Percentiles rank a stretch among this genome's conserved stretches.
Evolutionary conservation across 2,329 filamentous ascomycete species (phyloP).

Genomic region (Aureobasidium musti): DNA sequence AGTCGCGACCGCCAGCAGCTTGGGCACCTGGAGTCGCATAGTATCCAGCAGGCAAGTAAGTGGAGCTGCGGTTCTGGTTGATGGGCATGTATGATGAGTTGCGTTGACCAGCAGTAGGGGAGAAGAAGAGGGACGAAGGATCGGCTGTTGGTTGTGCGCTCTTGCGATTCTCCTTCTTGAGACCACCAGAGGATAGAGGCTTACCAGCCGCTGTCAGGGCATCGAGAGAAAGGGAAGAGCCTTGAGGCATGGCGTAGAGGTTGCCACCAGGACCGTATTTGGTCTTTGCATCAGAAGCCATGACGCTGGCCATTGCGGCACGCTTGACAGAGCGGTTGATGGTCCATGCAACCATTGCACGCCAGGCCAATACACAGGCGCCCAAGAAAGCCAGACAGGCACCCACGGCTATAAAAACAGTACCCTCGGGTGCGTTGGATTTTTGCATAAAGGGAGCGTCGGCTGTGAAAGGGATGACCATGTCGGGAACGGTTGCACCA

Average conservation of each 20-base stretch:
- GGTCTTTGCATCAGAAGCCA: conserved; percentile 60
- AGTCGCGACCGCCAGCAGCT: conserved; percentile 45
- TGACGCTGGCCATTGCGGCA: conserved; percentile 73
- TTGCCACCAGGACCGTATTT: conserved; percentile 62
- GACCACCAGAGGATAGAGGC: conserved; percentile 9
- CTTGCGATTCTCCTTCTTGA: conserved; percentile 4
- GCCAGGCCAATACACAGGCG: conserved; percentile 82
- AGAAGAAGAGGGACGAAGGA: conserved; percentile 81
- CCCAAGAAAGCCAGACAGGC: conserved; percentile 82
- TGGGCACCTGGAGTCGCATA: conserved; percentile 70
- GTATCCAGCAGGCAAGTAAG: conserved; percentile 88
- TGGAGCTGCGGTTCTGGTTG: conserved; percentile 63
- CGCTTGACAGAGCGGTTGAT: conserved; percentile 88
- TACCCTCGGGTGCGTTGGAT: conserved; percentile 83
- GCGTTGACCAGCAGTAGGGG: conserved; percentile 69
- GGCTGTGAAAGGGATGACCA: conserved; percentile 77
- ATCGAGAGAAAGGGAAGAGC: conserved; percentile 43
- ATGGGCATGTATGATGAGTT: conserved; percentile 24
- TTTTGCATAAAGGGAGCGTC: conserved; percentile 91
- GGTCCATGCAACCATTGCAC: conserved; percentile 81
- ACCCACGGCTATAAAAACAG: conserved; percentile 93
- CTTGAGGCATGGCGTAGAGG: conserved; percentile 62
- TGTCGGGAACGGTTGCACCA: conserved; percentile 63
- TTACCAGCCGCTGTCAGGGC: conserved; percentile 25
- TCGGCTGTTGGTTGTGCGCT: conserved; percentile 15